These are phyloP conservation scores for Zoysia pacifica DNA, from an alignment of 176 grass and related monocot species.

Conservation along the genomic window DNA sequence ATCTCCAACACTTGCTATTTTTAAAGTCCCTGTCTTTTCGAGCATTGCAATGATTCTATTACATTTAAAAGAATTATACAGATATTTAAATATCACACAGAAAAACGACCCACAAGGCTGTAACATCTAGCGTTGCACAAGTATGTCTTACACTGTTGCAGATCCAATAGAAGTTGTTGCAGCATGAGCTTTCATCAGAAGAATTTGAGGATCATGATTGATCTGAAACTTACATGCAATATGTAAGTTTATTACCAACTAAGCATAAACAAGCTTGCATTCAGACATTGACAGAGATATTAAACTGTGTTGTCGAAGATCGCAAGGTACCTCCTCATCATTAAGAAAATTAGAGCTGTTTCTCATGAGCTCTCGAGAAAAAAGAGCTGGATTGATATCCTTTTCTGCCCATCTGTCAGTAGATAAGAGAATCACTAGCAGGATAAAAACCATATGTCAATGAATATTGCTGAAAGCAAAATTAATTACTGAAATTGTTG, in stretches of 20 bases:
- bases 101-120: slow-evolving; percentile 11
- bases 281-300: neutral
- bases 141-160: slow-evolving; percentile 76
- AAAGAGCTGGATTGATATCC: slow-evolving; percentile 88
- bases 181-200: slow-evolving; percentile 87
- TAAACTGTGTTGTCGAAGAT: slow-evolving; percentile 6
- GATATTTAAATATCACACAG: neutral
- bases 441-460: slow-evolving; percentile 66
- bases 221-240: slow-evolving; percentile 48
- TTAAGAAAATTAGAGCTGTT: slow-evolving; percentile 66
- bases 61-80: slow-evolving; percentile 26
- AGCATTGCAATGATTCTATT: slow-evolving; percentile 77
- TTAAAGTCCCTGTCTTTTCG: slow-evolving; percentile 76
- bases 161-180: slow-evolving; percentile 80
- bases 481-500: slow-evolving; percentile 16
- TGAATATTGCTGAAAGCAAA: slow-evolving; percentile 35
- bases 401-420: slow-evolving; percentile 93
- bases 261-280: neutral
- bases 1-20: slow-evolving; percentile 90
- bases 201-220: slow-evolving; percentile 74
- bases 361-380: slow-evolving; percentile 83
- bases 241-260: slow-evolving; percentile 4
- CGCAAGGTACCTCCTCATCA: slow-evolving; percentile 66
- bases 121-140: slow-evolving; percentile 29
- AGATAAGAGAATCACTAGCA: slow-evolving; percentile 79